phyloP scores from a whole-genome alignment of 345 rosid genomes.

The Salix koriyanagi region DNA sequence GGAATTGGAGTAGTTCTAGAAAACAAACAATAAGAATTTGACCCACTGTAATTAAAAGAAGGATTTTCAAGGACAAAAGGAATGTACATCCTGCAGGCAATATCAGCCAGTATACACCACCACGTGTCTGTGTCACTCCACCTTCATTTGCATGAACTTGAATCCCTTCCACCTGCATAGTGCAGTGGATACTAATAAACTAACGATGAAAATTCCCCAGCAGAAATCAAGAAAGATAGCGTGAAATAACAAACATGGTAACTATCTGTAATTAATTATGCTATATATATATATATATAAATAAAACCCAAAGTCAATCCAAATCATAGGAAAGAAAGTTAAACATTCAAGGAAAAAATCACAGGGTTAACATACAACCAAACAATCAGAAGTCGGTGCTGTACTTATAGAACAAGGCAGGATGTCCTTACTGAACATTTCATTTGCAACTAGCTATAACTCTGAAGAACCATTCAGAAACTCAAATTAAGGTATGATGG shows the following conservation, averaged over 20 bases:
- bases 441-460: not conserved
- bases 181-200: not conserved
- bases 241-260: not conserved
- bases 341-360: not conserved
- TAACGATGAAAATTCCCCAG: not conserved
- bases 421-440: not conserved
- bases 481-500: not conserved
- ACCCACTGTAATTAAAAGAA: not conserved
- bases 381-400: not conserved
- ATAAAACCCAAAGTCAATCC: not conserved
- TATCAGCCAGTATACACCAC: conserved; percentile 88
- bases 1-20: not conserved
- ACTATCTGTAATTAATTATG: too few relatives aligned
- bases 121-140: conserved; percentile 87
- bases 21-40: too few relatives aligned
- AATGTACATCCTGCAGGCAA: conserved; percentile 96
- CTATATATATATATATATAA: not conserved
- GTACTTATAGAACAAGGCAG: not conserved
- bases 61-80: conserved; percentile 14
- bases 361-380: not conserved
- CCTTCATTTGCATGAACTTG: conserved; percentile 95
- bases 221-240: not conserved
- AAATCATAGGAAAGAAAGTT: not conserved
- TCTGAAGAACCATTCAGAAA: not conserved
- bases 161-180: conserved; percentile 84